Base-by-base conservation (phyloP, 179 eudicot genomes). In the Gypsophila paniculata region DNA sequence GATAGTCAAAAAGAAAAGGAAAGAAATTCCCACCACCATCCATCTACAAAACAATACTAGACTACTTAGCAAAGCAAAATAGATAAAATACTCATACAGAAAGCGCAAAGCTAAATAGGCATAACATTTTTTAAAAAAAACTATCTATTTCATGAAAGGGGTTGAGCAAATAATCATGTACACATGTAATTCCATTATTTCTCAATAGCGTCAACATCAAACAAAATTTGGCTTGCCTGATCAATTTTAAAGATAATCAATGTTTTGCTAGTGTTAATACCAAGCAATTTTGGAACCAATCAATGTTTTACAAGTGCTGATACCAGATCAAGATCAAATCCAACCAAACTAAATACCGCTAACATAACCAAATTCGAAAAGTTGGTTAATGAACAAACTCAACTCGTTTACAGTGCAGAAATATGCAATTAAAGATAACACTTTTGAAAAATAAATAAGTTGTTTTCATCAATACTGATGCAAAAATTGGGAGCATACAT, bases 401-500 rank as follows among this genome's bases (percentile, higher is more conserved):
- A 54, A 23, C 25, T 29, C 29, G 64, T 64, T 66, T 23, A 22
- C 23, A 49, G 9, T 59, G 57, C 49, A 19, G 54, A 39, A 39
- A 8, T 23, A 61, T 62, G 19, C 69, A 44, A 3, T 53, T 64
- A 12, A 54, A 38, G 12, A 71, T 18, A 29, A 29, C 44, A 9
- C 21, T 18, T 36, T 36, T 5, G 39, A 7, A 75, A 64, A 18
- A 4, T 38, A 13, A 36, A 38, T 7, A 63, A 63, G 21, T 53
- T 12, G 4, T 57, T 10, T 1, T 14, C 46, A 48, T 21, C 21
- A 36, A 23, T 14, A 62, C 9, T 46, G 32, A 21, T 49, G 21
- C 36, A 80, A 69, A 65, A 1, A 23, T 6, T 18, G 49, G 49
- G 7, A 39, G 44, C 19, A 69, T 8, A 44, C 36, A 73, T 46